A percentile compares a stretch with the other conserved stretches of the same genome.
Evolutionary conservation across 495 filamentous ascomycete species (phyloP).

Genomic region (Aspergillus saccharolyticus): DNA sequence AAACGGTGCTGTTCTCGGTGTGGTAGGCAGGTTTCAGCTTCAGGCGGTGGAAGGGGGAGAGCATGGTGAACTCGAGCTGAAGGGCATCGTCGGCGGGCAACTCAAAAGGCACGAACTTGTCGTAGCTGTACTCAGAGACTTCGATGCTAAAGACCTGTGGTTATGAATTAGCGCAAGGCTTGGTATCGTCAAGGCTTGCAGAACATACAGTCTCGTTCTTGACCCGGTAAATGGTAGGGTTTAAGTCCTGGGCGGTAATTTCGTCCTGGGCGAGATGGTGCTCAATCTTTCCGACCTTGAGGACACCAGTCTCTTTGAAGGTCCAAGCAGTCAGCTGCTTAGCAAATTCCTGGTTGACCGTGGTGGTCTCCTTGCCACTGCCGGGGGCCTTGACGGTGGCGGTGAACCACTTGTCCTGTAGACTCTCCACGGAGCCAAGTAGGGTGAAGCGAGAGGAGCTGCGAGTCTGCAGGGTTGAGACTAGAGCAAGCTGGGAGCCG

Average conservation of each 20-base stretch:
- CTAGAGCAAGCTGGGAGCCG: conserved; percentile 74
- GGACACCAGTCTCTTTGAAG: conserved; percentile 87
- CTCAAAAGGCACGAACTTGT: conserved; percentile 67
- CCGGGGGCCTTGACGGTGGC: conserved; percentile 64
- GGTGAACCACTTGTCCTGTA: conserved; percentile 87
- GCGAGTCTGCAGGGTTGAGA: conserved; percentile 80
- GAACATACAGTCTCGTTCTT: conserved; percentile 91
- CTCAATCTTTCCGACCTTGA: conserved; percentile 76
- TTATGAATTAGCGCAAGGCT: conserved; percentile 20
- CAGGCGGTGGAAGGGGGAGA: conserved; percentile 96
- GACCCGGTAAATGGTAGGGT: conserved; percentile 88
- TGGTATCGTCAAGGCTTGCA: not conserved
- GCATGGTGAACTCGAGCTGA: conserved; percentile 97
- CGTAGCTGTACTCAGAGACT: conserved; percentile 72
- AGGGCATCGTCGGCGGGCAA: conserved; percentile 63
- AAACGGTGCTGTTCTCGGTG: conserved; percentile 67
- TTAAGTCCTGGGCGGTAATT: conserved; percentile 45
- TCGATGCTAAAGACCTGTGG: conserved; percentile 79
- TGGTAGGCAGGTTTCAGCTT: conserved; percentile 53
- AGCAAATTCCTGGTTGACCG: conserved; percentile 80
- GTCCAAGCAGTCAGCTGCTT: conserved; percentile 81
- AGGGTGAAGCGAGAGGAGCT: conserved; percentile 91
- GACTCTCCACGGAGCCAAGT: conserved; percentile 77
- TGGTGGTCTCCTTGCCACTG: conserved; percentile 50
- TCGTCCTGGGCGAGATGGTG: conserved; percentile 62